These are phyloP conservation scores for Globisporangium nodosum DNA, from an alignment of 352 stramenopile species.

Conservation along the genomic window DNA sequence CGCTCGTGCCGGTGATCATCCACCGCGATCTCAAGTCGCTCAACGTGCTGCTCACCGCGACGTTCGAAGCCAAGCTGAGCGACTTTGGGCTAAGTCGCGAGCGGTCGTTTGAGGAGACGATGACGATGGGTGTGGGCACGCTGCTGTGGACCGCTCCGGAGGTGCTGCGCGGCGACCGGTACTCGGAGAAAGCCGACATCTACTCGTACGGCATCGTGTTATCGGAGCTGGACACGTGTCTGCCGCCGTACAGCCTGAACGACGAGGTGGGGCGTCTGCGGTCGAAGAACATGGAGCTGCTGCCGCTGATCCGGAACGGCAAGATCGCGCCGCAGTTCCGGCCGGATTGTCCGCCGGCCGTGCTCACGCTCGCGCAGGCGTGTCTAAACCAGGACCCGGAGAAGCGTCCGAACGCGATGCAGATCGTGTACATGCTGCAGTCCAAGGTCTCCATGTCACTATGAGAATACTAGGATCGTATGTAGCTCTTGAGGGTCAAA, in stretches of 20 bases:
- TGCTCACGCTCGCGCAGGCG: slow-evolving; percentile 27
- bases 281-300: slow-evolving; percentile 47
- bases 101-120: slow-evolving; percentile 51
- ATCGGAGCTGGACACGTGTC: slow-evolving; percentile 53
- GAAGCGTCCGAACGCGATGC: slow-evolving; percentile 36
- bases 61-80: slow-evolving; percentile 47
- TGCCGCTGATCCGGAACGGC: slow-evolving; percentile 45
- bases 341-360: slow-evolving; percentile 23
- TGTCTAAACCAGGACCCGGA: slow-evolving; percentile 29
- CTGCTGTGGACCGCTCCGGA: slow-evolving; percentile 58
- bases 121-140: slow-evolving; percentile 58
- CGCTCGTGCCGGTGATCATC: slow-evolving; percentile 42
- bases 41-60: slow-evolving; percentile 46
- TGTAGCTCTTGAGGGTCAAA: too few relatives aligned
- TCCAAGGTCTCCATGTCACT: slow-evolving; percentile 18
- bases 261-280: slow-evolving; percentile 32
- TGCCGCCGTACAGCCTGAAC: slow-evolving; percentile 47
- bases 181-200: slow-evolving; percentile 54
- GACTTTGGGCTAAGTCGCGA: slow-evolving; percentile 57
- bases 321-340: slow-evolving; percentile 33
- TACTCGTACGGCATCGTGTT: slow-evolving; percentile 65
- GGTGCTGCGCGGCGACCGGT: slow-evolving; percentile 45
- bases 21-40: slow-evolving; percentile 67
- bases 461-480: not conserved
- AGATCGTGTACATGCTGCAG: slow-evolving; percentile 47